Base-by-base conservation (phyloP, 805 yeast genomes). In the Cyberlindnera xylosilytica region DNA sequence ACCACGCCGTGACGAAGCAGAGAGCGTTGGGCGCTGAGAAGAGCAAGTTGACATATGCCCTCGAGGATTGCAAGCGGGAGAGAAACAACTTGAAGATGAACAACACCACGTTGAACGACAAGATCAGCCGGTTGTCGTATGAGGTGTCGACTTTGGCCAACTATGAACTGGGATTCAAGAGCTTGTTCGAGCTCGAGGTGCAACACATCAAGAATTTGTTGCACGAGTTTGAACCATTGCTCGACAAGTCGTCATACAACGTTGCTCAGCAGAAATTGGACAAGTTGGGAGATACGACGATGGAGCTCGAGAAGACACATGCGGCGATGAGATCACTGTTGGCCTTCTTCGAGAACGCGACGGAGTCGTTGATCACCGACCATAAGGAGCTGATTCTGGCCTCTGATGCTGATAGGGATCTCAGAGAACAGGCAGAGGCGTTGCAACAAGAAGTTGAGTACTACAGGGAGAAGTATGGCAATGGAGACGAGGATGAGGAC, bases 261-360 rank as follows among this genome's bases (percentile, higher is more conserved):
- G 85, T 79, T 41, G 83, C 87, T 7, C 67, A 70, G 18, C 65
- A 66, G 18, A 76, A 80, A 50, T 61, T 81, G 22, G 66, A 69
- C 7, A 64, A 66, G 41, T 50, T 73, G 36, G 60, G 68, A 7
- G 64, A 69, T 29, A 31, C 57, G 2, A 41, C 53, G n/a, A n/a
- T n/a, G 23, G 61, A 61, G 24, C 36, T 59, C 24, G 63, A 57
- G 20, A 43, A 50, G 23, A 51, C 58, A 11, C 64, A 61, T 31
- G 54, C 63, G 1, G 56, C 60, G 23, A 48, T 64, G 28, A 73
- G 73, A 40, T 69, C 79, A 0, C 62, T 78, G 4, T 69, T 74
- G 41, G 70, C 70, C 13, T 82, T 79, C 52, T 76, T 78, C 49
- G 73, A 75, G n/a, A 64, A 80, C 35, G 88, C 87, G 0, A 71